phyloP scores from a whole-genome alignment of 805 yeast species.

The Zygosaccharomyces pseudorouxii region DNA sequence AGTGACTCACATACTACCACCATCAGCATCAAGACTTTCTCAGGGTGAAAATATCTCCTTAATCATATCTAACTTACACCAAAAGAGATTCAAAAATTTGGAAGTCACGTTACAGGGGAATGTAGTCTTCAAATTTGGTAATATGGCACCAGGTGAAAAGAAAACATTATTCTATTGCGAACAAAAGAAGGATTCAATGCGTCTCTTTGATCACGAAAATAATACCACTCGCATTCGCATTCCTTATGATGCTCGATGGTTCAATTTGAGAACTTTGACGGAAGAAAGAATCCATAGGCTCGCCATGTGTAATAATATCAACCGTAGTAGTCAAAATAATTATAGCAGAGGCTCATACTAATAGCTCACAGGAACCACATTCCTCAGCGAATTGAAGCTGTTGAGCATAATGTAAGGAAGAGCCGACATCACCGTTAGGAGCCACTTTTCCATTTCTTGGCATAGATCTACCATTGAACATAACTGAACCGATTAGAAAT shows the following conservation, averaged over 20 bases:
- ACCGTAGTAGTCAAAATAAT: not conserved
- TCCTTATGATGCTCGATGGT: conserved; percentile 1
- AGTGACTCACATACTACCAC: conserved; percentile 8
- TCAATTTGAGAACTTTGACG: not conserved
- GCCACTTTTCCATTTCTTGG: not conserved
- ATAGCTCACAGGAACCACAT: not conserved
- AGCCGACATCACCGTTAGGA: not conserved
- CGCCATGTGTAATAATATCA: not conserved
- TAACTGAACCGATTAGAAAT: not conserved
- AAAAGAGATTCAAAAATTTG: conserved; percentile 10
- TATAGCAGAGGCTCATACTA: not conserved
- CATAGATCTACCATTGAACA: not conserved
- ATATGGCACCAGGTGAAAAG: conserved; percentile 16
- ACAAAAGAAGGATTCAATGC: not conserved
- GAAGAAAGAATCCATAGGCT: not conserved
- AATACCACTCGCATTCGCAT: not conserved
- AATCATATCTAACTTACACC: conserved; percentile 8
- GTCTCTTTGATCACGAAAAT: not conserved
- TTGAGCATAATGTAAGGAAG: not conserved
- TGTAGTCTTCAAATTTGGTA: conserved; percentile 12
- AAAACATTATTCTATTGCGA: conserved; percentile 2
- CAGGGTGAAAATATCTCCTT: not conserved
- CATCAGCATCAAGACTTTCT: not conserved
- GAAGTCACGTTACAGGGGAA: conserved; percentile 9
- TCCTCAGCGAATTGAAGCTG: not conserved